Percentiles rank a stretch among this genome's conserved stretches.
Evolutionary conservation across 805 yeast species (phyloP).

Genomic region (Candida manassasensis): DNA sequence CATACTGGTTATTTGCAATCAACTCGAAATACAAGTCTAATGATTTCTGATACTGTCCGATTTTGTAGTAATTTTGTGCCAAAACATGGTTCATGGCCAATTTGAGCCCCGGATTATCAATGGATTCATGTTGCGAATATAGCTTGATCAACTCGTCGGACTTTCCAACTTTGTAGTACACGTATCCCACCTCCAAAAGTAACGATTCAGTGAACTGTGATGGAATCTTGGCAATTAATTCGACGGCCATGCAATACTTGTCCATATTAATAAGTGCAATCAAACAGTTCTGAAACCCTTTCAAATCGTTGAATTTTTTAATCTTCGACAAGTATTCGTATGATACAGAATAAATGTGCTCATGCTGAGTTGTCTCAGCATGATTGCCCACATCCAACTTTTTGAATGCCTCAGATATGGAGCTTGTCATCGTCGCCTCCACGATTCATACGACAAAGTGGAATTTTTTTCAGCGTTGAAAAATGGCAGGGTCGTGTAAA

Average conservation of each 20-base stretch:
- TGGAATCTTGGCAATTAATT: constrained; percentile 36
- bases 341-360: constrained; percentile 33
- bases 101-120: constrained; percentile 15
- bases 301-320: constrained; percentile 30
- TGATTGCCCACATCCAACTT: constrained; percentile 28
- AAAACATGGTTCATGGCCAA: constrained; percentile 43
- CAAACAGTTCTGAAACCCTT: constrained; percentile 41
- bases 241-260: constrained; percentile 45
- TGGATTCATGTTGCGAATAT: constrained; percentile 10
- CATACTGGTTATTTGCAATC: constrained; percentile 28
- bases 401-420: constrained; percentile 39
- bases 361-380: constrained; percentile 26
- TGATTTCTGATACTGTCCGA: constrained; percentile 41
- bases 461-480: constrained; percentile 10
- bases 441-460: too few species aligned
- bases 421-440: constrained; percentile 27
- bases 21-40: constrained; percentile 40
- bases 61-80: constrained; percentile 52
- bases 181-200: constrained; percentile 52
- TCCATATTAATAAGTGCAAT: constrained; percentile 60
- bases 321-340: constrained; percentile 38
- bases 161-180: constrained; percentile 54
- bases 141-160: constrained; percentile 23
- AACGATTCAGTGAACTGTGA: constrained; percentile 32
- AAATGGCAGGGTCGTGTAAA: constrained; percentile 11